Percentiles rank a stretch among this genome's conserved stretches.
These are phyloP conservation scores for Colletotrichum zoysiae DNA, from an alignment of 2,329 filamentous ascomycete genomes.

Conservation along the genomic window DNA sequence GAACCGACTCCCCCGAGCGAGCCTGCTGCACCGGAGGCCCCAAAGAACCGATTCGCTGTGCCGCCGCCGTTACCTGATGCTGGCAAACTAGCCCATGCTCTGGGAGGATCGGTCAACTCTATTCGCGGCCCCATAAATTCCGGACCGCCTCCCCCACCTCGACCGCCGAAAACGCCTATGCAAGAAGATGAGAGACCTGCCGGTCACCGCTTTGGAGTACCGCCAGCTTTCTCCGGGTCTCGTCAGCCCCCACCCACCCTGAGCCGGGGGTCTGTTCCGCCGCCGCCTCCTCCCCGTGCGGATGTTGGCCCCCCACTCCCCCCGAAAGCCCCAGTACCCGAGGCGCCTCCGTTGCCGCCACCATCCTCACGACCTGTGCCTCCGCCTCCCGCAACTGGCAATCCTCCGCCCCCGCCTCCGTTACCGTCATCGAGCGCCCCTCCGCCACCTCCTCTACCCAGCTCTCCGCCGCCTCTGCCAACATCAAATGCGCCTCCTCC, in stretches of 20 bases:
- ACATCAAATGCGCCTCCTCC: constrained; percentile 50
- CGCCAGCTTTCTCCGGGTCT: constrained; percentile 80
- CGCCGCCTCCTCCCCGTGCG: constrained; percentile 70
- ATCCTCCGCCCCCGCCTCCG: constrained; percentile 55
- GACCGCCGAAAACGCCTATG: constrained; percentile 77
- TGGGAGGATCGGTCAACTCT: constrained; percentile 55
- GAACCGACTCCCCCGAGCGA: constrained; percentile 75
- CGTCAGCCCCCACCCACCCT: constrained; percentile 82
- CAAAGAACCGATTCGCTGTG: constrained; percentile 60
- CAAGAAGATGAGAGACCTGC: constrained; percentile 71
- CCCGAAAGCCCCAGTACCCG: constrained; percentile 60
- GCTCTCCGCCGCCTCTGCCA: constrained; percentile 43
- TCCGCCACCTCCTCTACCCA: constrained; percentile 53
- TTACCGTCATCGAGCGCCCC: constrained; percentile 48
- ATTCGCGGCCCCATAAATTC: constrained; percentile 49
- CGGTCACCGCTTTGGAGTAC: constrained; percentile 76
- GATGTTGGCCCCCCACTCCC: constrained; percentile 58
- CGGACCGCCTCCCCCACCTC: constrained; percentile 75
- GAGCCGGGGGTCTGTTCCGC: constrained; percentile 77
- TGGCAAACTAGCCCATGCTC: constrained; percentile 80
- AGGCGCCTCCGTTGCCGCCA: constrained; percentile 64
- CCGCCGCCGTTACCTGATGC: constrained; percentile 92
- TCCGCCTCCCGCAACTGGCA: constrained; percentile 61
- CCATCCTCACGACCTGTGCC: constrained; percentile 65
- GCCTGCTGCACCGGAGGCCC: constrained; percentile 72